phyloP scores from a whole-genome alignment of 2,329 filamentous ascomycete genomes.

The Sporothrix globosa region DNA sequence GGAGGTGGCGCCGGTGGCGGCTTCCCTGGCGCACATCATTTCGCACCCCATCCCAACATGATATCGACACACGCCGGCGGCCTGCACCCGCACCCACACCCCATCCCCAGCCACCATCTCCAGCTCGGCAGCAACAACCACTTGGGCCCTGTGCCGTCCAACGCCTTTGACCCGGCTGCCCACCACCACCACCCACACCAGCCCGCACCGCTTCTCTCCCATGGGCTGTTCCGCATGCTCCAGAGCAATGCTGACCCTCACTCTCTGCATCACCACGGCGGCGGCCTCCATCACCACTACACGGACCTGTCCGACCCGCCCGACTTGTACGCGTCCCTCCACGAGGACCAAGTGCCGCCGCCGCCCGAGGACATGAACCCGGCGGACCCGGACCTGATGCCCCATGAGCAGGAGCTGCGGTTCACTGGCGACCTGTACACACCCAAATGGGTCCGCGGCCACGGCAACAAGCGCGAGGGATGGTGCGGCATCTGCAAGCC shows the following conservation, averaged over 20 bases:
- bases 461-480: constrained; percentile 84
- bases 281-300: constrained; percentile 65
- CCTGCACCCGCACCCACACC: constrained; percentile 31
- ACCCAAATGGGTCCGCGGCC: constrained; percentile 79
- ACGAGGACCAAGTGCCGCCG: constrained; percentile 72
- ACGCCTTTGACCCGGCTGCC: constrained; percentile 53
- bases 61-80: constrained; percentile 24
- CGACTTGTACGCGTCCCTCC: constrained; percentile 74
- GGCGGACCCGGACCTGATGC: constrained; percentile 71
- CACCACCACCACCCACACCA: constrained; percentile 41
- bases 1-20: constrained; percentile 26
- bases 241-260: constrained; percentile 75
- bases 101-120: constrained; percentile 31
- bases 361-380: constrained; percentile 83
- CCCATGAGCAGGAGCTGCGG: constrained; percentile 76
- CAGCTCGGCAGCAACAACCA: constrained; percentile 26
- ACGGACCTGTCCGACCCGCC: constrained; percentile 74
- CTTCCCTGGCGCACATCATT: constrained; percentile 28
- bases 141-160: constrained; percentile 39
- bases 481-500: constrained; percentile 91
- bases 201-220: constrained; percentile 66
- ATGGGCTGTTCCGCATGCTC: constrained; percentile 72
- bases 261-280: constrained; percentile 60
- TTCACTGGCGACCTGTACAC: constrained; percentile 84
- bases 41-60: constrained; percentile 17